A percentile compares a stretch with the other conserved stretches of the same genome.
Conservation (phyloP, 805 yeast genomes). For the Scheffersomyces coipomensis region DNA sequence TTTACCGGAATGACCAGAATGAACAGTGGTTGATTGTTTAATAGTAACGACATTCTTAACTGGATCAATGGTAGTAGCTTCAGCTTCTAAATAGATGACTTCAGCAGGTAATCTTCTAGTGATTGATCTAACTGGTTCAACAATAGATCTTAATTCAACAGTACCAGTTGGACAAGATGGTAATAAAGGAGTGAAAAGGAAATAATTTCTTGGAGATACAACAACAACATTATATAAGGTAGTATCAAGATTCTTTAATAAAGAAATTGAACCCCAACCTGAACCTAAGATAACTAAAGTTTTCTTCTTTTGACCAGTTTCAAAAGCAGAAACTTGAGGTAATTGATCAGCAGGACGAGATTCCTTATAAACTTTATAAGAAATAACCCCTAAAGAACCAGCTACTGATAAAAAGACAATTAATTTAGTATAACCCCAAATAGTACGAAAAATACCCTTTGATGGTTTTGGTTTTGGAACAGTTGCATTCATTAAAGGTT, state of each 20-base stretch:
- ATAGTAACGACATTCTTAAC: conserved; percentile 61
- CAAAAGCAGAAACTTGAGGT: conserved; percentile 56
- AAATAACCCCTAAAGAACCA: conserved; percentile 50
- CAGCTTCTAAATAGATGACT: conserved; percentile 84
- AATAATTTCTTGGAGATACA: conserved; percentile 92
- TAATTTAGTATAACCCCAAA: conserved; percentile 49
- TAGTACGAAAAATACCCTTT: conserved; percentile 28
- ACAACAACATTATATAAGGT: conserved; percentile 84
- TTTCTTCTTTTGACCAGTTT: conserved; percentile 62
- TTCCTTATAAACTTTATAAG: conserved; percentile 62
- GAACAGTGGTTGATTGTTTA: conserved; percentile 56
- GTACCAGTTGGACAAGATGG: conserved; percentile 97
- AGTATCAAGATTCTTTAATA: conserved; percentile 82
- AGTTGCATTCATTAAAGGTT: not conserved
- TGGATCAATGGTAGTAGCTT: conserved; percentile 82
- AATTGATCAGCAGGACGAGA: conserved; percentile 57
- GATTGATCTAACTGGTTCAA: conserved; percentile 88
- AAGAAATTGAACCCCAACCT: conserved; percentile 93
- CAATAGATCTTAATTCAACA: conserved; percentile 83
- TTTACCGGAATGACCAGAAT: conserved; percentile 53
- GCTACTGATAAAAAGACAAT: conserved; percentile 50
- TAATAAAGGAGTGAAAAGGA: conserved; percentile 90
- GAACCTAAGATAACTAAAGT: conserved; percentile 81
- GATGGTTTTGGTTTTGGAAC: conserved; percentile 7
- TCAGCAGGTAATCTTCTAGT: conserved; percentile 78